phyloP scores from a whole-genome alignment of 345 rosid genomes.

The Eucalyptus curtisii region DNA sequence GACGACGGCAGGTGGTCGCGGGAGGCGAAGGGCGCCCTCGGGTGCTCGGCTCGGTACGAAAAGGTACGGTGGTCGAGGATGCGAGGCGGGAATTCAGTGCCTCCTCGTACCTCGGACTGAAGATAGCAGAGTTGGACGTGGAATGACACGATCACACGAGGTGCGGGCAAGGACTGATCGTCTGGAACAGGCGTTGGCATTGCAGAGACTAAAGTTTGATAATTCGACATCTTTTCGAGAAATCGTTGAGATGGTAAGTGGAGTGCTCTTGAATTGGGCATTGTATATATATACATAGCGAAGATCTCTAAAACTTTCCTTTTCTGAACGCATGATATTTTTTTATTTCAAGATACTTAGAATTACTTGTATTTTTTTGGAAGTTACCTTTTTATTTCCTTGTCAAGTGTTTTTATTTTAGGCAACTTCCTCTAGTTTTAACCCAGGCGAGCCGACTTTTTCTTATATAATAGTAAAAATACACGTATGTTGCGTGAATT shows the following conservation, averaged over 20 bases:
- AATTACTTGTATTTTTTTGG: background rate
- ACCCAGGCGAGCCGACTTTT: background rate
- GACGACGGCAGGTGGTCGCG: rapidly evolving
- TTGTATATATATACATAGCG: background rate
- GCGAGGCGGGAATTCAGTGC: background rate
- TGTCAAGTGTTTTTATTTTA: no score
- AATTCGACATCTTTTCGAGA: background rate
- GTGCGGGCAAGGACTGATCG: background rate
- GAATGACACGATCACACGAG: background rate
- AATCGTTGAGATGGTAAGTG: background rate
- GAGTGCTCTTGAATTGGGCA: background rate
- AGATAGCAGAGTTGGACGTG: background rate
- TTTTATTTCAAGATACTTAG: no score
- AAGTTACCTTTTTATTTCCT: background rate
- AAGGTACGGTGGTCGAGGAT: background rate
- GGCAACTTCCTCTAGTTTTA: background rate
- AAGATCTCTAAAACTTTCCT: background rate
- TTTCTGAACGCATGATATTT: background rate
- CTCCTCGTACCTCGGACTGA: background rate
- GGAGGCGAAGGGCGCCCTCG: background rate
- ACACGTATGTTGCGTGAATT: background rate
- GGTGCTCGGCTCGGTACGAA: background rate
- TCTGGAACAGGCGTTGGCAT: background rate
- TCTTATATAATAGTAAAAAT: background rate
- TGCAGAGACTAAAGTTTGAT: background rate